Evolutionary conservation across 1,284 basidiomycete species (phyloP), one percentile per base, ranked within the genome.

Genomic region (Anthracocystis setariae): DNA sequence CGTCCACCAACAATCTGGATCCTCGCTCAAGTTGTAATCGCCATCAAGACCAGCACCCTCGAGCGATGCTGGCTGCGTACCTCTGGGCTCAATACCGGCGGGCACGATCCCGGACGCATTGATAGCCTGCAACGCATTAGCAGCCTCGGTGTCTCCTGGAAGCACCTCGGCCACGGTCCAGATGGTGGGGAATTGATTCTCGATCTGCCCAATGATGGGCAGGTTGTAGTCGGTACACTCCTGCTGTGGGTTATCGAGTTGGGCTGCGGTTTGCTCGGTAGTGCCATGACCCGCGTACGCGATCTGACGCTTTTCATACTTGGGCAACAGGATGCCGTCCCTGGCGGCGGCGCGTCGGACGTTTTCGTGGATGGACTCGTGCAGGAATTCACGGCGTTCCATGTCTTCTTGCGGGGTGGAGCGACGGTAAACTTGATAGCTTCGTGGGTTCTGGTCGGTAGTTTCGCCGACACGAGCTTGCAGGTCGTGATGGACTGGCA

Each of bases 1-100:
- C 5, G 73, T 66, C 77, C 76, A 79, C 71, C 74, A 79, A 27
- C 77, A 79, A 48, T 75, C 75, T 13, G 77, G 76, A 48, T 79
- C 76, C 8, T 48, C 3, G 0, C 29, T 12, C 21, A 56, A 29
- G 21, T 61, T 33, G n/a, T 46, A 48, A 24, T 24, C 18, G 29
- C 62, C 24, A 49, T 52, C 51, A 33, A 50, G 48, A 18, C n/a
- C 37, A 1, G 46, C 32, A 15, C 50, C 52, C 4, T 5, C 25
- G 27, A 59, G 40, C 18, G 58, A 57, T 20, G 29, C 23, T 8
- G 48, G 57, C 37, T 46, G 48, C 1, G 82, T 83, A 10, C 83
- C 83, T 47, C 84, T 23, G 12, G 81, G 74, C 13, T 48, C 27
- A 43, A 83, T 74, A 49, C 76, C 77, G 3, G 80, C 72, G 9